Percentiles rank a stretch among this genome's conserved stretches.
phyloP scores from a whole-genome alignment of 2,329 filamentous ascomycete species.

The Cercospora nicotianae region DNA sequence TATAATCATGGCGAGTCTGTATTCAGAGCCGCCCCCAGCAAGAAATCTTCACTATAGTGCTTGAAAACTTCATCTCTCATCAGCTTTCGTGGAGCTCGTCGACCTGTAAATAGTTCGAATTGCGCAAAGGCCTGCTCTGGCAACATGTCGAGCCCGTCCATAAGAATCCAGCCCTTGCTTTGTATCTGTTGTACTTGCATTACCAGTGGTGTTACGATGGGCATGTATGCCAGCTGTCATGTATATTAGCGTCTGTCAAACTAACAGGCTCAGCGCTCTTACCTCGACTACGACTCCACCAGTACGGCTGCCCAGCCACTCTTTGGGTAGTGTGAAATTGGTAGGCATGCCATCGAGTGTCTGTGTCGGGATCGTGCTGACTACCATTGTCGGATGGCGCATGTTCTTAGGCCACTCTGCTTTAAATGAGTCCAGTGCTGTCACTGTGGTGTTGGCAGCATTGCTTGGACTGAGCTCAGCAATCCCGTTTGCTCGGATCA shows the following conservation, averaged over 20 bases:
- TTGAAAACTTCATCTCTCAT: slow-evolving; percentile 66
- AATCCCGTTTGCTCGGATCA: slow-evolving; percentile 41
- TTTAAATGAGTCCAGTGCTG: slow-evolving; percentile 59
- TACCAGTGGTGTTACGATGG: slow-evolving; percentile 69
- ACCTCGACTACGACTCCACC: slow-evolving; percentile 75
- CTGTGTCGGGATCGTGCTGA: slow-evolving; percentile 74
- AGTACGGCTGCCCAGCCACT: slow-evolving; percentile 71
- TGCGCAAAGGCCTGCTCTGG: slow-evolving; percentile 79
- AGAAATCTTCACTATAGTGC: slow-evolving; percentile 32
- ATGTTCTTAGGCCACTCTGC: slow-evolving; percentile 66
- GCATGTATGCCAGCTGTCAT: slow-evolving; percentile 62
- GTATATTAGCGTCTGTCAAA: slow-evolving; percentile 8
- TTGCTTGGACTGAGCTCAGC: slow-evolving; percentile 26
- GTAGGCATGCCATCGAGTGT: slow-evolving; percentile 65
- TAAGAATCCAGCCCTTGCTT: slow-evolving; percentile 67
- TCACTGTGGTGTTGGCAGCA: slow-evolving; percentile 43
- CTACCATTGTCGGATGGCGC: slow-evolving; percentile 68
- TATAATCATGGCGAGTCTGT: slow-evolving; percentile 22
- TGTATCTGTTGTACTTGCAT: slow-evolving; percentile 63
- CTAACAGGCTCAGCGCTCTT: not conserved
- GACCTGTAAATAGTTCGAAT: slow-evolving; percentile 77
- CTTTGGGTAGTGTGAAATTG: slow-evolving; percentile 66
- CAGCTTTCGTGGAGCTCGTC: slow-evolving; percentile 66
- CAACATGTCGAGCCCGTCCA: slow-evolving; percentile 73
- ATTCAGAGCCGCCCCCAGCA: slow-evolving; percentile 27